phyloP scores from a whole-genome alignment of 2,329 filamentous ascomycete species.

The Penicillium sp. region DNA sequence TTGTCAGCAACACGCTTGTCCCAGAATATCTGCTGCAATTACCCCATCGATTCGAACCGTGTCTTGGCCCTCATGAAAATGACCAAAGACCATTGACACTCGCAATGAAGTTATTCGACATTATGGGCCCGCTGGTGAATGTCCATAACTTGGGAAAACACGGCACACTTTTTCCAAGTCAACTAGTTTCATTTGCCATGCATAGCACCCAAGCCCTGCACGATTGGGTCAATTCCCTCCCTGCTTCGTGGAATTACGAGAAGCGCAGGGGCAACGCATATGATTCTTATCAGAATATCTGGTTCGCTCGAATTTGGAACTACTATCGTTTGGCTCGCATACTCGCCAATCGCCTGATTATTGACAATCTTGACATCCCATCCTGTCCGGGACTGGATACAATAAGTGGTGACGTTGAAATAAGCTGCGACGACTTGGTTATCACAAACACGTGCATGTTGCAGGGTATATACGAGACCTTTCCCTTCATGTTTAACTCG shows the following conservation, averaged over 20 bases:
- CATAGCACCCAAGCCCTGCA: neutral
- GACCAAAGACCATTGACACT: neutral
- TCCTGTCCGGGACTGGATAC: neutral
- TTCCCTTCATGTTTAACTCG: slow-evolving; percentile 5
- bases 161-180: too few relatives aligned
- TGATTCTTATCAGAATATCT: neutral
- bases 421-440: neutral
- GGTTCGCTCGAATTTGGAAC: slow-evolving; percentile 7
- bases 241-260: neutral
- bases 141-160: neutral
- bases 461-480: neutral
- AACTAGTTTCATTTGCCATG: neutral
- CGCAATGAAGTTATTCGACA: neutral
- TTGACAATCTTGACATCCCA: neutral
- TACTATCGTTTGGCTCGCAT: slow-evolving; percentile 7
- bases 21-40: neutral
- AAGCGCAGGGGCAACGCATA: neutral
- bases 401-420: neutral
- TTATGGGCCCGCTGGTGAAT: slow-evolving; percentile 2
- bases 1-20: neutral
- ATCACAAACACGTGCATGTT: neutral
- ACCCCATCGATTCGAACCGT: neutral
- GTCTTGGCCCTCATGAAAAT: neutral
- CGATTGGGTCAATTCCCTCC: neutral
- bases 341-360: neutral